These are phyloP conservation scores for Pyrus hybrid DNA, from an alignment of 331 rosid genomes.

Conservation along the genomic window DNA sequence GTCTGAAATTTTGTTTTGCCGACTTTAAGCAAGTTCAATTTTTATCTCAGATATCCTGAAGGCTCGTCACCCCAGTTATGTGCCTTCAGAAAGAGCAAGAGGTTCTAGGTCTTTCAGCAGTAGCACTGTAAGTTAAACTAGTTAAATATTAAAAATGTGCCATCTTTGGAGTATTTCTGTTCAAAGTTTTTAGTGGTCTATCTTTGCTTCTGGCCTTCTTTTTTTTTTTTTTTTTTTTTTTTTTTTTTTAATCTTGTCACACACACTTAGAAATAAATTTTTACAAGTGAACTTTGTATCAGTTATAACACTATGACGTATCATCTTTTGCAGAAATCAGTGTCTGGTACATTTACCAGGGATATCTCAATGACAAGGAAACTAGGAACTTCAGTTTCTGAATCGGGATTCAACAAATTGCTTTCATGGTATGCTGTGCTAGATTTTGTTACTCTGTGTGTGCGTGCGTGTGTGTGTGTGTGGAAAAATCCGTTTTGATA, in stretches of 20 bases:
- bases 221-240: neutral
- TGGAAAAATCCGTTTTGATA: neutral
- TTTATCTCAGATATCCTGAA: constrained; percentile 44
- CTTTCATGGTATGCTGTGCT: constrained; percentile 39
- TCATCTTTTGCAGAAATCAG: constrained; percentile 24
- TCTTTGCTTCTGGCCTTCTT: neutral
- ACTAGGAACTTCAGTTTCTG: constrained; percentile 23
- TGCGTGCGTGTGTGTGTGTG: neutral
- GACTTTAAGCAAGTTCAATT: constrained; percentile 9
- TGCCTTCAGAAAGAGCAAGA: constrained; percentile 30
- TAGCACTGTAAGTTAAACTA: constrained; percentile 38
- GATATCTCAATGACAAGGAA: constrained; percentile 36
- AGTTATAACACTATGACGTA: neutral
- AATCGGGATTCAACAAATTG: constrained; percentile 26
- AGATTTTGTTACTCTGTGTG: constrained; percentile 8
- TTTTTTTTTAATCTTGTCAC: constrained; percentile 7
- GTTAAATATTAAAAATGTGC: constrained; percentile 4
- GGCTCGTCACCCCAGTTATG: constrained; percentile 24
- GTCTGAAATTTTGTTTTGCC: constrained; percentile 6
- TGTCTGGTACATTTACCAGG: constrained; percentile 39
- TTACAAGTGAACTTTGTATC: neutral
- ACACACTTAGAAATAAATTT: neutral
- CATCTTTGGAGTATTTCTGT: neutral
- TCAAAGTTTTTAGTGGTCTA: neutral
- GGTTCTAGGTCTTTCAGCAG: constrained; percentile 24